Percentiles rank a stretch among this genome's conserved stretches.
These are phyloP conservation scores for Apophysomyces variabilis DNA, from an alignment of 371 early-diverging fungal genomes.

Conservation along the genomic window DNA sequence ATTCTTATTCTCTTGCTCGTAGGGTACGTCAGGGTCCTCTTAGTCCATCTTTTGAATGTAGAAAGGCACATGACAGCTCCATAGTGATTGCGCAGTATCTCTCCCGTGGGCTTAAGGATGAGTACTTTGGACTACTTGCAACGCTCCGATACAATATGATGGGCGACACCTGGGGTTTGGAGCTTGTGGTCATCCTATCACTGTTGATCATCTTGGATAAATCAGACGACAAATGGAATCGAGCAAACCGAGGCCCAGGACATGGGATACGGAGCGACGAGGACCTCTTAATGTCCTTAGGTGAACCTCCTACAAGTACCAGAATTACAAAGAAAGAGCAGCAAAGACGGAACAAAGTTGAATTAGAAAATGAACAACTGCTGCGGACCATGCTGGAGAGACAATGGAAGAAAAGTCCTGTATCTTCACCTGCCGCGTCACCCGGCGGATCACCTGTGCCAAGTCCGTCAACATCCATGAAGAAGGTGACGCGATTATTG, in stretches of 20 bases:
- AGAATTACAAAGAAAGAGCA: slow-evolving; percentile 28
- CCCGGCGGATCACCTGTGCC: slow-evolving; percentile 27
- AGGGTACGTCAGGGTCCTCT: slow-evolving; percentile 49
- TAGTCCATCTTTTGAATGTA: slow-evolving; percentile 43
- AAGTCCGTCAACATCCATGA: slow-evolving; percentile 20
- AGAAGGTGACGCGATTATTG: slow-evolving; percentile 10
- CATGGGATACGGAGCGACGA: slow-evolving; percentile 14
- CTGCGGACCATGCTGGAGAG: slow-evolving; percentile 41
- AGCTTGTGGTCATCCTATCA: slow-evolving; percentile 34
- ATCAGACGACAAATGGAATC: slow-evolving; percentile 30
- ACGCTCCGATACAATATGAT: slow-evolving; percentile 45
- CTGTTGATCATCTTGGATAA: slow-evolving; percentile 51
- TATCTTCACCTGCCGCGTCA: slow-evolving; percentile 15
- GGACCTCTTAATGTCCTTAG: background rate
- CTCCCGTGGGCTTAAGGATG: slow-evolving; percentile 45
- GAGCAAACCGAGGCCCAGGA: slow-evolving; percentile 2
- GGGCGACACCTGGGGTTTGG: slow-evolving; percentile 29
- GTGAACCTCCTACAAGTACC: slow-evolving; percentile 2
- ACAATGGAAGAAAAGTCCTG: slow-evolving; percentile 16
- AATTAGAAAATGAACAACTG: slow-evolving; percentile 37
- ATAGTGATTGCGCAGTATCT: slow-evolving; percentile 37
- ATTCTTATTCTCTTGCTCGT: background rate
- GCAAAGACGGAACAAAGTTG: slow-evolving; percentile 29
- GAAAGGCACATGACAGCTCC: slow-evolving; percentile 1
- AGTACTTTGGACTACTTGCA: slow-evolving; percentile 50